These are phyloP conservation scores for Limnanthes douglasii DNA, from an alignment of 345 rosid species.

Conservation along the genomic window DNA sequence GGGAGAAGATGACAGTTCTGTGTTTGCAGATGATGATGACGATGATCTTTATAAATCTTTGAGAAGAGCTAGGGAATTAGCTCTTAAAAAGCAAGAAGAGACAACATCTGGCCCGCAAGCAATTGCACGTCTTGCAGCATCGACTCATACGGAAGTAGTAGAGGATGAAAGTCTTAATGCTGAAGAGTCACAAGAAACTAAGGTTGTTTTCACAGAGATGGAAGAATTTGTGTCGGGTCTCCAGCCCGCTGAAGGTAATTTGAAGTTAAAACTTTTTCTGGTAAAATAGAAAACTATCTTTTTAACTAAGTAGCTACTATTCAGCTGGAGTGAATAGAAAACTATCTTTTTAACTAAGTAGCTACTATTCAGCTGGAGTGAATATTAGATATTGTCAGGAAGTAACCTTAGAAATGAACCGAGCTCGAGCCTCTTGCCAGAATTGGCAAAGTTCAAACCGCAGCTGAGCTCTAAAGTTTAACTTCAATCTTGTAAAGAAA, in stretches of 20 bases:
- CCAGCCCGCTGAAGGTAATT: conserved; percentile 61
- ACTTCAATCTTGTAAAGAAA: too few relatives aligned
- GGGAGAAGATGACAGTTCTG: conserved; percentile 47
- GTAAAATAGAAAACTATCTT: too few relatives aligned
- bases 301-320: too few relatives aligned
- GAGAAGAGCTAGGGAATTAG: conserved; percentile 71
- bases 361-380: too few relatives aligned
- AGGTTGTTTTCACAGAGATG: conserved; percentile 82
- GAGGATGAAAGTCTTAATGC: conserved; percentile 27
- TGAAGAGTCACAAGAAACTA: conserved; percentile 65
- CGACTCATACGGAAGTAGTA: conserved; percentile 20
- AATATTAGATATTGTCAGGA: too few relatives aligned
- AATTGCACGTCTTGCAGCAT: conserved; percentile 48
- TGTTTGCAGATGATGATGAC: conserved; percentile 60
- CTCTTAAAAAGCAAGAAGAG: conserved; percentile 58
- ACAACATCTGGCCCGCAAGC: conserved; percentile 55
- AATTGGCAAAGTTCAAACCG: too few relatives aligned
- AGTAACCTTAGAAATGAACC: too few relatives aligned
- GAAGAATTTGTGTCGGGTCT: conserved; percentile 93
- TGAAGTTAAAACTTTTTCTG: conserved; percentile 1
- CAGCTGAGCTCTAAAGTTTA: too few relatives aligned
- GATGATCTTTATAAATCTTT: conserved; percentile 76
- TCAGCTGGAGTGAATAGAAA: too few relatives aligned
- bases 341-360: too few relatives aligned
- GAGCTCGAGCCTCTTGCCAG: too few relatives aligned